These are phyloP conservation scores for Boletales sp. DNA, from an alignment of 768 basidiomycete species.

Conservation along the genomic window DNA sequence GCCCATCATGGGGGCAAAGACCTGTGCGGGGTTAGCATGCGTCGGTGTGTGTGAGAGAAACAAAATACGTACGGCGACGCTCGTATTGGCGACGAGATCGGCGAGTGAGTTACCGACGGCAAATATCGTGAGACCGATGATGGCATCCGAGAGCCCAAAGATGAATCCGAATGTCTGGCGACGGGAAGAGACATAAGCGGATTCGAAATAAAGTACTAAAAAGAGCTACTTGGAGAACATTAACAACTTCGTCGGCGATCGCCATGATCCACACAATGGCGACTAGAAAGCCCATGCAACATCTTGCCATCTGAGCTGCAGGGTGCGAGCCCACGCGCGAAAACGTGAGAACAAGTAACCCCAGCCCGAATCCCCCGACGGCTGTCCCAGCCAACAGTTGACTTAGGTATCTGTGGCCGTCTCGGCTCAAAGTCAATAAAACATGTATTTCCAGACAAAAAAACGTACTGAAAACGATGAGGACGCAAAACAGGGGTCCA, in stretches of 20 bases:
- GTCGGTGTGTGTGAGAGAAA: neutral
- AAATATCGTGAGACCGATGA: constrained; percentile 95
- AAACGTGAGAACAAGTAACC: constrained; percentile 55
- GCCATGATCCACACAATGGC: constrained; percentile 98
- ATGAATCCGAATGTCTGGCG: constrained; percentile 86
- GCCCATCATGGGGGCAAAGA: constrained; percentile 90
- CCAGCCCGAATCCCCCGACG: constrained; percentile 51
- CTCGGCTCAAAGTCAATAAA: constrained; percentile 2
- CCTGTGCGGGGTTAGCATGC: constrained; percentile 33
- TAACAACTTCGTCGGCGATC: constrained; percentile 93
- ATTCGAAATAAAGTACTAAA: neutral
- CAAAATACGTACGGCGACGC: constrained; percentile 66
- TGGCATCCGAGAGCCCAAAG: constrained; percentile 94
- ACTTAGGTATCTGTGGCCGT: constrained; percentile 39
- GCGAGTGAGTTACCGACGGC: constrained; percentile 95
- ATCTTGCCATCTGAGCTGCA: constrained; percentile 63
- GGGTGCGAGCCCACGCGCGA: constrained; percentile 56
- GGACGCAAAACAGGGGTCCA: constrained; percentile 75
- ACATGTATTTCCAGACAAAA: neutral
- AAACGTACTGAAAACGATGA: constrained; percentile 72
- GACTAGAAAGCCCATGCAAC: constrained; percentile 88
- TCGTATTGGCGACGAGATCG: constrained; percentile 95
- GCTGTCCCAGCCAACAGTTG: constrained; percentile 55
- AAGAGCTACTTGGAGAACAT: constrained; percentile 71
- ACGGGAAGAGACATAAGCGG: constrained; percentile 1